Percentiles rank a stretch among this genome's conserved stretches.
Evolutionary conservation across 2,329 filamentous ascomycete genomes (phyloP).

Genomic region (Aureobasidium leucospermi): DNA sequence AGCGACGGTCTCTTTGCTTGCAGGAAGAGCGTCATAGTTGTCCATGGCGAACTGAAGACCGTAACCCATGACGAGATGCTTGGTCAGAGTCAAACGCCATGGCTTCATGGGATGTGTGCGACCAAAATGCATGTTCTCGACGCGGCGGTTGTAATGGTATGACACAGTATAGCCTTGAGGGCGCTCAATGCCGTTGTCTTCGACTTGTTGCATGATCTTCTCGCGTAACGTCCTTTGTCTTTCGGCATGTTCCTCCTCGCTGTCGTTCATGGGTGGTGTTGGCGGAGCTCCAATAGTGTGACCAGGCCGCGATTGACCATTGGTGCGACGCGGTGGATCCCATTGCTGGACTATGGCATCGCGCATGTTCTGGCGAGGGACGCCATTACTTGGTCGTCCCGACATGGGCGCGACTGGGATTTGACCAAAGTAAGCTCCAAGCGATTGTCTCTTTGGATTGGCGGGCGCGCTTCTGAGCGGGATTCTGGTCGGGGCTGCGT

Average conservation of each 20-base stretch:
- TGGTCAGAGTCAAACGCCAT: slow-evolving; percentile 91
- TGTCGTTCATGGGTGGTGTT: slow-evolving; percentile 40
- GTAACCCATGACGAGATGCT: slow-evolving; percentile 88
- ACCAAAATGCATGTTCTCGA: slow-evolving; percentile 96
- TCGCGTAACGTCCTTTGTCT: slow-evolving; percentile 38
- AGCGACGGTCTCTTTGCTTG: slow-evolving; percentile 79
- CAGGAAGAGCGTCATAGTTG: slow-evolving; percentile 75
- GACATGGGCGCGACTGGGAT: not conserved
- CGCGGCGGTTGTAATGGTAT: slow-evolving; percentile 89
- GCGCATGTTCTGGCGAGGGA: slow-evolving; percentile 15
- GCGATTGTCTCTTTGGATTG: not conserved
- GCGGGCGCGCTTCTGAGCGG: slow-evolving; percentile 1
- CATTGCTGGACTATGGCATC: slow-evolving; percentile 19
- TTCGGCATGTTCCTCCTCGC: slow-evolving; percentile 40
- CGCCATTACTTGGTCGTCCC: slow-evolving; percentile 8
- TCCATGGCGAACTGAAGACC: slow-evolving; percentile 97
- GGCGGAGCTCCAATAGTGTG: slow-evolving; percentile 16
- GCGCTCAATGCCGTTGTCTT: slow-evolving; percentile 62
- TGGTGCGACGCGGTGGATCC: not conserved
- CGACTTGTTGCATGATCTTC: slow-evolving; percentile 45
- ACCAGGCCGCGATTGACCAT: not conserved
- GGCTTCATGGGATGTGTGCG: slow-evolving; percentile 98
- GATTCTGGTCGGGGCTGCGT: not conserved
- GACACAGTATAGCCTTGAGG: slow-evolving; percentile 87
- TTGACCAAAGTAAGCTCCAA: not conserved